Percentiles rank a stretch among this genome's conserved stretches.
Evolutionary conservation across 495 filamentous ascomycete species (phyloP).

Genomic region (Rusavskia elegans): DNA sequence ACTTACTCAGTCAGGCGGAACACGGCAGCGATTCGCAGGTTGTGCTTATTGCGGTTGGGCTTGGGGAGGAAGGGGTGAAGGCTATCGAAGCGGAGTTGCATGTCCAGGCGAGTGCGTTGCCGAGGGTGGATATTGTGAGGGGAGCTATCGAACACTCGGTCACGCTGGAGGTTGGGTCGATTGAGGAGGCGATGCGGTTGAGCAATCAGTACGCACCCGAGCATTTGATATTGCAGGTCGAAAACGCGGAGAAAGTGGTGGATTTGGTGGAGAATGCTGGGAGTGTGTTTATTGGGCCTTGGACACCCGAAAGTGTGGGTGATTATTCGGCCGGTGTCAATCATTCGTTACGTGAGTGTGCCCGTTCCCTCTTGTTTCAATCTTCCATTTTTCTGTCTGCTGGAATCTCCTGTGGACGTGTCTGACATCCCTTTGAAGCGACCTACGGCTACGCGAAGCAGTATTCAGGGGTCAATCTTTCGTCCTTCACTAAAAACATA

Average conservation of each 20-base stretch:
- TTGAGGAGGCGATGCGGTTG: constrained; percentile 71
- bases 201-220: constrained; percentile 96
- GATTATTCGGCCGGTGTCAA: constrained; percentile 98
- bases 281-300: constrained; percentile 84
- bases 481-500: constrained; percentile 90
- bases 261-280: constrained; percentile 82
- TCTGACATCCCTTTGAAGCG: too few relatives aligned
- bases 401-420: too few relatives aligned
- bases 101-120: constrained; percentile 71
- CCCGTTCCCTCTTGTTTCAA: background rate
- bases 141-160: constrained; percentile 86
- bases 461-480: constrained; percentile 93
- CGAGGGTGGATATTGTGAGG: constrained; percentile 80
- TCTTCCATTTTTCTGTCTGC: too few relatives aligned
- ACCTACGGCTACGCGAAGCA: constrained; percentile 97
- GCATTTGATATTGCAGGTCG: constrained; percentile 84
- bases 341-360: constrained; percentile 77
- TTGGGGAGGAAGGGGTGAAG: constrained; percentile 49
- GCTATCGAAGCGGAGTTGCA: constrained; percentile 89
- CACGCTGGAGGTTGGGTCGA: constrained; percentile 62
- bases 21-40: constrained; percentile 94
- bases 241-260: constrained; percentile 53
- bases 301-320: constrained; percentile 94
- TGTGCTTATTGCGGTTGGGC: constrained; percentile 71
- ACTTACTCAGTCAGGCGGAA: constrained; percentile 89